Conservation (phyloP, 2,329 filamentous ascomycete species). For the Coniochaeta sp. region DNA sequence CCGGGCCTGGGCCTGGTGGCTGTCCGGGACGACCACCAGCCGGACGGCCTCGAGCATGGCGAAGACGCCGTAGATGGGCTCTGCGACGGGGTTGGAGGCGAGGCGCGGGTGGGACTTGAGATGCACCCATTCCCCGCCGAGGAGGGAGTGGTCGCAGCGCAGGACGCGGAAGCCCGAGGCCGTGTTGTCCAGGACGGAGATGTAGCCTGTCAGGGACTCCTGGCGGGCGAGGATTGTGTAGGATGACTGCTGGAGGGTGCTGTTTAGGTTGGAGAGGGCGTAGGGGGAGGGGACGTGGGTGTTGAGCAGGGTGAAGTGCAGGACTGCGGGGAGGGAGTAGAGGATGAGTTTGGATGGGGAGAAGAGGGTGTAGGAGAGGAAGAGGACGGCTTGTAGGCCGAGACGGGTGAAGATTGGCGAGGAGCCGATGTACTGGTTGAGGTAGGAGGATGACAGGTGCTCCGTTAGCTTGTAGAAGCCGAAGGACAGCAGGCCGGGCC, state of each 20-base stretch:
- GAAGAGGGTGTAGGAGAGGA: slow-evolving; percentile 55
- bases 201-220: slow-evolving; percentile 85
- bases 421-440: slow-evolving; percentile 49
- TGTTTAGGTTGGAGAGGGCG: slow-evolving; percentile 57
- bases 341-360: slow-evolving; percentile 62
- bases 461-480: slow-evolving; percentile 51
- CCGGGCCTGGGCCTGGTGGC: slow-evolving; percentile 44
- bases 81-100: slow-evolving; percentile 50
- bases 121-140: slow-evolving; percentile 84
- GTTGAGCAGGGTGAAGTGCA: slow-evolving; percentile 67
- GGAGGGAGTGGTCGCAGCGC: slow-evolving; percentile 87
- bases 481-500: slow-evolving; percentile 60
- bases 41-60: slow-evolving; percentile 89
- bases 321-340: slow-evolving; percentile 61
- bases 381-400: slow-evolving; percentile 62
- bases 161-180: slow-evolving; percentile 69
- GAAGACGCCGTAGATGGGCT: slow-evolving; percentile 95
- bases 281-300: slow-evolving; percentile 59
- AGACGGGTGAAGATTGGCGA: slow-evolving; percentile 61
- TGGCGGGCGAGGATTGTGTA: slow-evolving; percentile 73
- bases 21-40: slow-evolving; percentile 55
- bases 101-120: slow-evolving; percentile 40
- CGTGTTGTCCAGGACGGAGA: slow-evolving; percentile 78
- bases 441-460: slow-evolving; percentile 25
- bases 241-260: slow-evolving; percentile 58